phyloP scores from a whole-genome alignment of 176 grass and related monocot genomes.

The Phyllostachys edulis region DNA sequence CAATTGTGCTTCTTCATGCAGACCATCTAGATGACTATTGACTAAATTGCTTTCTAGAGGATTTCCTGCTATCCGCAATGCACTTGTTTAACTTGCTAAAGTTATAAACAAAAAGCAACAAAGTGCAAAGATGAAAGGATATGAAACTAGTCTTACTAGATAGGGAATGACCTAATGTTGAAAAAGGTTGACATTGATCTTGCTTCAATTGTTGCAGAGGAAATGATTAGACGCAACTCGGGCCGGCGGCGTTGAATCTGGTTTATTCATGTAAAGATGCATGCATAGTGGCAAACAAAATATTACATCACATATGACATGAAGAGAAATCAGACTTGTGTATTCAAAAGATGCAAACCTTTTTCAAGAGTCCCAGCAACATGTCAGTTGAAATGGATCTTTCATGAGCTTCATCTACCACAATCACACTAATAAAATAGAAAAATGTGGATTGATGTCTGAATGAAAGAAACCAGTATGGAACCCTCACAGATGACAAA shows the following conservation, averaged over 20 bases:
- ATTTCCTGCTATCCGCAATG: not conserved
- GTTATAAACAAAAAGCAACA: conserved; percentile 7
- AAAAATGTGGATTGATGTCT: conserved; percentile 13
- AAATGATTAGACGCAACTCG: conserved; percentile 82
- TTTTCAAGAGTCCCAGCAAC: conserved; percentile 95
- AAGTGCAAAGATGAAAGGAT: conserved; percentile 14
- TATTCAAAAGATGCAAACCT: conserved; percentile 49
- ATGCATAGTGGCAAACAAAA: conserved; percentile 8
- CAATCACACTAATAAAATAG: conserved; percentile 70
- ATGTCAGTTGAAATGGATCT: conserved; percentile 97
- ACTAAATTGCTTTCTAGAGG: not conserved
- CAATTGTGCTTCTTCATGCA: not conserved
- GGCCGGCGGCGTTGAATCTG: conserved; percentile 90
- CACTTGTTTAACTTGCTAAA: not conserved
- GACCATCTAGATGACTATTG: not conserved
- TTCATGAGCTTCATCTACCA: conserved; percentile 99
- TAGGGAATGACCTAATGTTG: conserved; percentile 63
- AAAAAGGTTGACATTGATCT: conserved; percentile 97
- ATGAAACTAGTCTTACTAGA: conserved; percentile 34
- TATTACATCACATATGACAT: conserved; percentile 12
- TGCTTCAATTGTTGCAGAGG: conserved; percentile 98
- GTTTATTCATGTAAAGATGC: conserved; percentile 18
- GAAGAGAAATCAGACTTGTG: conserved; percentile 19
- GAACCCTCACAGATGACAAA: not conserved
- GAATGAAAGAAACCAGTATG: conserved; percentile 22